Evolutionary conservation across 352 stramenopile species (phyloP), one percentile per base, ranked within the genome.

Genomic region (Phytopythium aichiense): DNA sequence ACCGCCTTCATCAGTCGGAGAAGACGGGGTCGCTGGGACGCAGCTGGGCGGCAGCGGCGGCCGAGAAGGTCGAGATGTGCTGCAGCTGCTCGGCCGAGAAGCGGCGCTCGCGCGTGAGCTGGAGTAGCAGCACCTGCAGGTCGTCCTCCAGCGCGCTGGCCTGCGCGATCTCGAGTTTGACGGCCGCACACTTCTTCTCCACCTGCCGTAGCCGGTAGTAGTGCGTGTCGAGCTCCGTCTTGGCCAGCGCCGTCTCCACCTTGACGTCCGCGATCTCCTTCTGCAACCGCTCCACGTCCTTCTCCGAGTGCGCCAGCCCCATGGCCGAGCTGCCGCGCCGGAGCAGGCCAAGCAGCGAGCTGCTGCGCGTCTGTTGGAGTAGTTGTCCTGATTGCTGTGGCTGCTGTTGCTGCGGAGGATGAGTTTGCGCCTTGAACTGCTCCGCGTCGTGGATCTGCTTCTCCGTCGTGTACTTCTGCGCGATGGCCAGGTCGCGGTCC

Each of bases 121-220:
- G 81, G 52, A 76, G 72, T 20, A 90, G 64, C 50, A 73, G 84
- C 7, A 72, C 75, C 51, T 76, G 71, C 35, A 91, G 58, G 50
- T 89, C 80, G 67, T 89, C 81, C 56, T 91, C 81, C 28, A 87
- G 68, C 30, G 77, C 69, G 42, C 76, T 79, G 35, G 79, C 71
- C 60, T 88, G 77, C 0, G 79, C 79, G 48, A 91, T 77, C 53
- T 86, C 76, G 45, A 91, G 69, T 69, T 91, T 91, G 61, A 88
- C 53, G 53, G 61, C 63, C 18, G 71, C 76, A 42, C 73, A 84
- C 58, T 84, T 80, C 42, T 84, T 81, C 63, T 91, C 77, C 23
- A 86, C 65, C 60, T 84, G 71, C 30, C 78, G 77, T 55, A 87
- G 59, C 1, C 73, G 76, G 31, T 89, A 83, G 28, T 86, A 84